phyloP scores from a whole-genome alignment of 805 yeast species.

The Saccharomycopsis selenospora region DNA sequence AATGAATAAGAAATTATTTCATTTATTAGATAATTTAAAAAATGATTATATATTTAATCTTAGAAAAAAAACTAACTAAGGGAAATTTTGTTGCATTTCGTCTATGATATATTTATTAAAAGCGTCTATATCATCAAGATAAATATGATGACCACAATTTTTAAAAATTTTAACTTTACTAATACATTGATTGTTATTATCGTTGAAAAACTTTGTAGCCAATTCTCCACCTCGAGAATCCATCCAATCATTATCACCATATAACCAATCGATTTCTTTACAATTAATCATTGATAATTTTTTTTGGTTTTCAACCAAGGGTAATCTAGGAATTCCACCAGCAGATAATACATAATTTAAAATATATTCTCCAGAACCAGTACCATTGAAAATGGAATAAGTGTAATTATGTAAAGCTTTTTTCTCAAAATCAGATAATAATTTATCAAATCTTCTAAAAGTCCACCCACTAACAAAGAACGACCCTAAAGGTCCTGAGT shows the following conservation, averaged over 20 bases:
- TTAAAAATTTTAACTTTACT: conserved; percentile 38
- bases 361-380: conserved; percentile 92
- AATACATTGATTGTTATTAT: conserved; percentile 21
- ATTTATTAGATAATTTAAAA: neutral
- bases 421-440: conserved; percentile 37
- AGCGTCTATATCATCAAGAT: conserved; percentile 51
- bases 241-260: conserved; percentile 78
- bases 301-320: conserved; percentile 41
- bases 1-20: neutral
- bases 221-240: conserved; percentile 35
- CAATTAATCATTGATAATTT: conserved; percentile 42
- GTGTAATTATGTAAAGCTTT: conserved; percentile 66
- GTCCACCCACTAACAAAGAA: conserved; percentile 87
- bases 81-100: conserved; percentile 38
- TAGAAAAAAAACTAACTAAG: neutral
- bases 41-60: neutral
- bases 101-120: conserved; percentile 46
- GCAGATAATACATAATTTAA: conserved; percentile 77
- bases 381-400: conserved; percentile 75
- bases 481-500: conserved; percentile 77
- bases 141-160: conserved; percentile 72
- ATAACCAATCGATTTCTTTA: conserved; percentile 72
- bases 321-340: conserved; percentile 83
- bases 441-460: conserved; percentile 63
- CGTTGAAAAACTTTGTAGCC: conserved; percentile 27